Evolutionary conservation across 2,329 filamentous ascomycete genomes (phyloP).

Genomic region (Pseudogymnoascus sp.): DNA sequence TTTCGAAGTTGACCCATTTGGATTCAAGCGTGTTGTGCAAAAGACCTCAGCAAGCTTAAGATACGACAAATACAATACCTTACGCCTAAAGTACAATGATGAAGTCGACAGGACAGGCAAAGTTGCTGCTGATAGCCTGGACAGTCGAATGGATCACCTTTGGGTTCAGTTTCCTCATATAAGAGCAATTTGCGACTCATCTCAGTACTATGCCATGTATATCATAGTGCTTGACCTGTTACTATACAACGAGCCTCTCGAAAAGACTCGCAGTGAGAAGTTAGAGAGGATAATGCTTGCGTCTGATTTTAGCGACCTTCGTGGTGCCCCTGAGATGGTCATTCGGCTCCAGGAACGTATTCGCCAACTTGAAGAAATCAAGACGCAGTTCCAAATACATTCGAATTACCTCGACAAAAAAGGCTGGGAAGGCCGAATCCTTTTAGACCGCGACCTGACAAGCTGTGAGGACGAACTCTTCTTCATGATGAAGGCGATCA

Average conservation of each 20-base stretch:
- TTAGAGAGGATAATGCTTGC: constrained; percentile 98
- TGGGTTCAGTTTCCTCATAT: constrained; percentile 96
- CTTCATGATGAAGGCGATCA: constrained; percentile 99
- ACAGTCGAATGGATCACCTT: constrained; percentile 87
- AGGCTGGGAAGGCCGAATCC: constrained; percentile 83
- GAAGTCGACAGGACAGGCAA: constrained; percentile 66
- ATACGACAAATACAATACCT: constrained; percentile 96
- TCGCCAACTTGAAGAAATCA: constrained; percentile 90
- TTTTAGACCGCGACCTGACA: constrained; percentile 82
- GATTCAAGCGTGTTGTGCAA: constrained; percentile 95
- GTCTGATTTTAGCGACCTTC: constrained; percentile 94
- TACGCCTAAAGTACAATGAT: constrained; percentile 95
- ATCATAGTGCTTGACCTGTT: constrained; percentile 94
- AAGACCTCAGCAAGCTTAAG: constrained; percentile 90
- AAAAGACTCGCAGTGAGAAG: constrained; percentile 93
- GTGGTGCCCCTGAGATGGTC: constrained; percentile 89
- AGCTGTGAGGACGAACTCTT: constrained; percentile 94
- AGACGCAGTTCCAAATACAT: constrained; percentile 90
- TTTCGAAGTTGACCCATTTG: constrained; percentile 85
- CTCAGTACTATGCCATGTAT: constrained; percentile 96
- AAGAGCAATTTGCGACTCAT: constrained; percentile 90
- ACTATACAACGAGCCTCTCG: constrained; percentile 89
- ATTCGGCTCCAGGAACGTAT: constrained; percentile 86
- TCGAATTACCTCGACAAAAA: constrained; percentile 77
- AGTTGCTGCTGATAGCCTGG: constrained; percentile 48